These are phyloP conservation scores for Xylaria sp. DNA, from an alignment of 2,329 filamentous ascomycete genomes.

Conservation along the genomic window DNA sequence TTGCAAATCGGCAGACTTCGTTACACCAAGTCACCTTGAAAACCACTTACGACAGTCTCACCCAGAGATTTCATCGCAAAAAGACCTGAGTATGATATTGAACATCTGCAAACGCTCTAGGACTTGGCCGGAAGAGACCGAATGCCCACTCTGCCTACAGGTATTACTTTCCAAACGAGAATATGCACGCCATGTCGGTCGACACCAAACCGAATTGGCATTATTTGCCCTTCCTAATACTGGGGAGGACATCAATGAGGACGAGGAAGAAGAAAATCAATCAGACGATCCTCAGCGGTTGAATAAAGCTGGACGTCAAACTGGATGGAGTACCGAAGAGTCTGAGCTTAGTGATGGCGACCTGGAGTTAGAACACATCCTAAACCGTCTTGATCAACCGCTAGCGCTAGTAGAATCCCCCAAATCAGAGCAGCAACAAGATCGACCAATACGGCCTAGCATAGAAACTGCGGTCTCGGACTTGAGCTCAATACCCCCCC, in stretches of 20 bases:
- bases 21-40: neutral
- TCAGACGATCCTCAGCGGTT: neutral
- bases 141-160: constrained; percentile 4
- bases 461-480: too few relatives aligned
- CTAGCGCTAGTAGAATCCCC: too few relatives aligned
- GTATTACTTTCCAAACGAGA: neutral
- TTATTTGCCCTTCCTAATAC: constrained; percentile 13
- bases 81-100: neutral
- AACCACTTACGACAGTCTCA: constrained; percentile 3
- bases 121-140: neutral
- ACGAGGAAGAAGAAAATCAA: neutral
- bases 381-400: too few relatives aligned
- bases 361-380: too few relatives aligned
- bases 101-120: neutral
- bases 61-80: neutral
- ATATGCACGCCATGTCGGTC: constrained; percentile 13
- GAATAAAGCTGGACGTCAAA: neutral
- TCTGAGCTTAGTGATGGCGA: neutral
- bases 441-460: too few relatives aligned
- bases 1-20: constrained; percentile 5
- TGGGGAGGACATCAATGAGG: neutral
- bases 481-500: too few relatives aligned
- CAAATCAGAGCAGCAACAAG: too few relatives aligned
- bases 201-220: constrained; percentile 11
- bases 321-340: neutral